phyloP scores from a whole-genome alignment of 1,284 basidiomycete species.

The Sphaerobolus stellatus region DNA sequence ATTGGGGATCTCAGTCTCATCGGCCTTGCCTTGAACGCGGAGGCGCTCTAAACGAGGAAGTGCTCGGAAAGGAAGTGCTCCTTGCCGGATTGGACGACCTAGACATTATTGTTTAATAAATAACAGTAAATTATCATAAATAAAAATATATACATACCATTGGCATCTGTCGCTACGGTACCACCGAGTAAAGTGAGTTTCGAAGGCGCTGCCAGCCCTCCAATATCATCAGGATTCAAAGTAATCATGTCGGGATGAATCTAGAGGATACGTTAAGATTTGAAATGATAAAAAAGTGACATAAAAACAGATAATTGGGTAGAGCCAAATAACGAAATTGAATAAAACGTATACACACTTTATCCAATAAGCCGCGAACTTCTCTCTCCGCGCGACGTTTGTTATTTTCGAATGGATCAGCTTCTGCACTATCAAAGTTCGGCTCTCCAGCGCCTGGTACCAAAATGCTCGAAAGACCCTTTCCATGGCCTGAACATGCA shows the following conservation, averaged over 20 bases:
- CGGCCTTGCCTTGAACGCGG: conserved; percentile 67
- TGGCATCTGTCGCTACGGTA: conserved; percentile 29
- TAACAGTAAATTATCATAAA: neutral
- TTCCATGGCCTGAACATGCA: conserved; percentile 43
- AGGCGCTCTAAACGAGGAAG: conserved; percentile 75
- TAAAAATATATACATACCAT: conserved; percentile 45
- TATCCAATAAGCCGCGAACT: conserved; percentile 88
- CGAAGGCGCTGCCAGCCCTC: conserved; percentile 62
- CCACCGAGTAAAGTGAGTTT: conserved; percentile 52
- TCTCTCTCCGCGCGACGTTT: conserved; percentile 86
- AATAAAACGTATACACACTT: conserved; percentile 47
- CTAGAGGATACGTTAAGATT: conserved; percentile 38
- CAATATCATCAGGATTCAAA: conserved; percentile 83
- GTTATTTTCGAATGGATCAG: conserved; percentile 92
- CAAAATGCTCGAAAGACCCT: conserved; percentile 81
- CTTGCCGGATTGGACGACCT: no score
- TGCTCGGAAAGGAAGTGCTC: conserved; percentile 57
- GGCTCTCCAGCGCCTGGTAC: conserved; percentile 93
- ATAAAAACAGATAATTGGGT: neutral
- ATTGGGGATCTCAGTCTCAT: conserved; percentile 53
- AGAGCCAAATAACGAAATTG: neutral
- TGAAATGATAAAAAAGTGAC: neutral
- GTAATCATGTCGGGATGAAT: conserved; percentile 94
- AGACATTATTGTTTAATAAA: neutral
- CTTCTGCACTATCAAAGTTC: conserved; percentile 91